Conservation (phyloP, 768 basidiomycete genomes). For the Tricholoma bakamatsutake region DNA sequence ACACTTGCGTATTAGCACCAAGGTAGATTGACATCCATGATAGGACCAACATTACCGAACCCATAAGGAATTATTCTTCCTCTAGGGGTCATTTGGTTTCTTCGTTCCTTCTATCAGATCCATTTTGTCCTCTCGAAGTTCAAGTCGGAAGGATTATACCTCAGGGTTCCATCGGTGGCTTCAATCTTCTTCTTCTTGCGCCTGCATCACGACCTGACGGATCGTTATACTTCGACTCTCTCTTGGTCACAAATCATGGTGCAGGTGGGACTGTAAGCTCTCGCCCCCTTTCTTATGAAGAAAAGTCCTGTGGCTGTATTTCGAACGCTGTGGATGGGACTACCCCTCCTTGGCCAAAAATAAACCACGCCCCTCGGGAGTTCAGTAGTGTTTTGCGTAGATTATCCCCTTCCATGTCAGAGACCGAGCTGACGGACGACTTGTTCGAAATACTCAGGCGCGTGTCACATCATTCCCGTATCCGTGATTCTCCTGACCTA, state of each 20-base stretch:
- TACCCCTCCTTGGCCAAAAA: slow-evolving; percentile 69
- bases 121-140: slow-evolving; percentile 40
- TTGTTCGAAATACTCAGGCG: slow-evolving; percentile 70
- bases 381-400: slow-evolving; percentile 39
- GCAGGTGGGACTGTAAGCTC: slow-evolving; percentile 53
- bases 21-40: slow-evolving; percentile 17
- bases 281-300: slow-evolving; percentile 44
- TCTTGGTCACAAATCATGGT: slow-evolving; percentile 65
- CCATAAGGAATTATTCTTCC: slow-evolving; percentile 36
- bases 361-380: slow-evolving; percentile 47
- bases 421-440: slow-evolving; percentile 47
- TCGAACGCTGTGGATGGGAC: slow-evolving; percentile 74
- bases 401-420: slow-evolving; percentile 32
- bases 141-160: slow-evolving; percentile 42
- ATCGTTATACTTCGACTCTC: slow-evolving; percentile 42
- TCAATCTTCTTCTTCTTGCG: slow-evolving; percentile 70
- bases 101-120: slow-evolving; percentile 57
- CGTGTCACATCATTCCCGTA: slow-evolving; percentile 26
- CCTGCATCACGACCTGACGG: slow-evolving; percentile 27
- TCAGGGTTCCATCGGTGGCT: slow-evolving; percentile 56
- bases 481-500: slow-evolving; percentile 21
- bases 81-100: slow-evolving; percentile 69
- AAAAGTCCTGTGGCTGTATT: slow-evolving; percentile 51
- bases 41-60: slow-evolving; percentile 85
- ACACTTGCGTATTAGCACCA: slow-evolving; percentile 3